Conservation (phyloP, 345 rosid species). For the Corymbia maculata region DNA sequence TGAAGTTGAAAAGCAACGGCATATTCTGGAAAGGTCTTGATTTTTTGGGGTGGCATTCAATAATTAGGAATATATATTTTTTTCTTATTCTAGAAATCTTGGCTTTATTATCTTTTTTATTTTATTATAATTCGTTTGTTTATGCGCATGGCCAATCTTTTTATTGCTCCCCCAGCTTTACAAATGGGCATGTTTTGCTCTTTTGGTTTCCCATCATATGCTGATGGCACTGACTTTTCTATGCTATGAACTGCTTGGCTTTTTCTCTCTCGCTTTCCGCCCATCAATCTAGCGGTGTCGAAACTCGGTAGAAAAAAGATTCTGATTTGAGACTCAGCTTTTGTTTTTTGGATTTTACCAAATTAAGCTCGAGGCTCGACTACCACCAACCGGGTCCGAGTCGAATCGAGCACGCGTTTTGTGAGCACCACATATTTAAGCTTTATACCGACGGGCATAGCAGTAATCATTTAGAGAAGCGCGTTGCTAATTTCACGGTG, state of each 20-base stretch:
- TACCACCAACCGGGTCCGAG: background rate
- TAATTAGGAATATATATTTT: background rate
- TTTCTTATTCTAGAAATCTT: background rate
- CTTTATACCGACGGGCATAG: too few relatives aligned
- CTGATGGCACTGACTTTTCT: background rate
- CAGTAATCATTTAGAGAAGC: rapidly evolving
- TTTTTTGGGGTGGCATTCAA: background rate
- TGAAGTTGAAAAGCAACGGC: background rate
- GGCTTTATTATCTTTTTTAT: background rate
- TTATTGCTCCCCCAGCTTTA: background rate
- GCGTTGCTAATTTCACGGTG: background rate
- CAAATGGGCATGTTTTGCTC: background rate
- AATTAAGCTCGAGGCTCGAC: background rate
- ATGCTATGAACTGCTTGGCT: background rate
- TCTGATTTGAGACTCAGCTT: background rate
- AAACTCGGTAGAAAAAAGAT: background rate
- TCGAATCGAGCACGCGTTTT: background rate
- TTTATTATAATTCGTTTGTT: background rate
- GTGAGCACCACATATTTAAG: background rate
- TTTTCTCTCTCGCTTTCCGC: background rate
- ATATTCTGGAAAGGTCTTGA: background rate
- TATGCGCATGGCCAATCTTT: background rate
- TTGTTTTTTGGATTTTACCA: background rate
- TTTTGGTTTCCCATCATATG: background rate
- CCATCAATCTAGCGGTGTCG: background rate